Evolutionary conservation across 2,329 filamentous ascomycete species (phyloP), one percentile per base, ranked within the genome.

Genomic region (Camillea tinctor): DNA sequence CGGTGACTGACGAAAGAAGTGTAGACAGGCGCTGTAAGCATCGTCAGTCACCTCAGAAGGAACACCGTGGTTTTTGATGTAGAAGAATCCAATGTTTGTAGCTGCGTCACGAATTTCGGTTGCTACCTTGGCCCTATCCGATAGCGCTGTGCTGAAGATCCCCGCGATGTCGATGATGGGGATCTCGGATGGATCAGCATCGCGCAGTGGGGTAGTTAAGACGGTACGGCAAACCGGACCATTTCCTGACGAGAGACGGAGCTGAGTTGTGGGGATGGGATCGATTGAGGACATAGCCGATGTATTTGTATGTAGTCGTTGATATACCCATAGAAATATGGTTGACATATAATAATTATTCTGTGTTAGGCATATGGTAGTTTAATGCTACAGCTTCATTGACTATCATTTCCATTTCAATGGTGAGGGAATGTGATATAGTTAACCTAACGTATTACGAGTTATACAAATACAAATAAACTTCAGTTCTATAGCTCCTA

Each of bases 71-170:
- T 75, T 73, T 40, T 71, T 64, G 17, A 76, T 69, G 30, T 80
- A 80, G 67, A 82, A 80, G 66, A 81, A 81, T 3, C 79, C 77
- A 49, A 77, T 76, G 19, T 74, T 72, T 60, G 66, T 73, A 21
- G 69, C 76, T 50, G 75, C 79, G 63, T 76, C 71, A 7, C 76
- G 73, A 17, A 82, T 74, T 50, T 77, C 68, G 13, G 67, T 64
- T 2, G 80, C 77, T 3, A 81, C 72, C 7, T 67, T 67, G 53
- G 74, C 66, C 1, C 79, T 75, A 17, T 76, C 74, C 2, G 71
- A 64, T 0, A 75, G 56, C 1, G 68, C 59, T 2, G 68, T 58
- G 55, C 74, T 79, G 64, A 74, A 75, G n/a, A 80, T 70, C 15
- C 66, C 65, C 0, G 77, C 72, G 2, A 80, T 68, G 61, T 82